A percentile compares a stretch with the other conserved stretches of the same genome.
Conservation (phyloP, 306 rosid species). For the Leucaena leucocephala region DNA sequence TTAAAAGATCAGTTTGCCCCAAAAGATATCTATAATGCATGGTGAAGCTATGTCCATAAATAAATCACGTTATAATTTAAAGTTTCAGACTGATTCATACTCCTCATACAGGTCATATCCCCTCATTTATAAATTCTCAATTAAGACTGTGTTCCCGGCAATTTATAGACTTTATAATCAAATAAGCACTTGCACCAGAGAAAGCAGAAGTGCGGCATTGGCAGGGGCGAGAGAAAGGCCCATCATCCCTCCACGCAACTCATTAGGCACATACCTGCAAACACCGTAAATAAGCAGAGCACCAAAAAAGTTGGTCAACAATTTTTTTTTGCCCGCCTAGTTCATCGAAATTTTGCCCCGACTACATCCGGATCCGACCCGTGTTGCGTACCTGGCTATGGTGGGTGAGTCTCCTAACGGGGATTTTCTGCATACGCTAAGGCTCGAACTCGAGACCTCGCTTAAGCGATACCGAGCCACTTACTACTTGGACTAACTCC, state of each 20-base stretch:
- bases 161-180: conserved; percentile 16
- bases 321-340: too few species aligned
- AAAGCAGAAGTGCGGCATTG: conserved; percentile 73
- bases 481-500: too few species aligned
- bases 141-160: conserved; percentile 8
- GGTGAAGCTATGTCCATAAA: too few species aligned
- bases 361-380: too few species aligned
- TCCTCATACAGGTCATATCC: conserved; percentile 14
- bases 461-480: too few species aligned
- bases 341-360: too few species aligned
- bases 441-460: too few species aligned
- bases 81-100: neutral
- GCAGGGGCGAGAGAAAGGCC: conserved; percentile 83
- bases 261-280: conserved; percentile 89
- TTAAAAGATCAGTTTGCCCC: too few species aligned
- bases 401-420: too few species aligned
- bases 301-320: neutral
- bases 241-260: conserved; percentile 95
- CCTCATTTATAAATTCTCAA: conserved; percentile 11
- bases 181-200: conserved; percentile 70
- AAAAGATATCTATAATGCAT: too few species aligned
- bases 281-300: conserved; percentile 7
- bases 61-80: neutral
- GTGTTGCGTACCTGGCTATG: too few species aligned
- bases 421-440: too few species aligned